A percentile compares a stretch with the other conserved stretches of the same genome.
These are phyloP conservation scores for Albizia julibrissin DNA, from an alignment of 306 rosid species.

Conservation along the genomic window DNA sequence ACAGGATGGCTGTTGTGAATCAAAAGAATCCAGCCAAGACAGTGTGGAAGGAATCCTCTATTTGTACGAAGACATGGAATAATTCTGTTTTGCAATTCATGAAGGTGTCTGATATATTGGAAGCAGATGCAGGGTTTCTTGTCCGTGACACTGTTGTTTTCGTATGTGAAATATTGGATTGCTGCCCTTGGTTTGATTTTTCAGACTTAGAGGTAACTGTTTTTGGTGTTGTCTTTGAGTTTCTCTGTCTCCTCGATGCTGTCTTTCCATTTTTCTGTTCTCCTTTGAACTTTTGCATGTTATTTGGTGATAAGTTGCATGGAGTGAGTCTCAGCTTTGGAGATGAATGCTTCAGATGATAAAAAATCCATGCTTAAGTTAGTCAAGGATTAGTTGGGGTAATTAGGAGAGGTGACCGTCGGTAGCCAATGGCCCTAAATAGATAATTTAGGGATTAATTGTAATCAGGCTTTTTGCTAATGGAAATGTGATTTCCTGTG, in stretches of 20 bases:
- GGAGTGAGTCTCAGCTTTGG: no score
- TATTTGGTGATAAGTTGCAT: no score
- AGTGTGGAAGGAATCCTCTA: conserved; percentile 99
- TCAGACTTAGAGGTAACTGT: conserved; percentile 93
- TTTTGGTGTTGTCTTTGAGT: conserved; percentile 21
- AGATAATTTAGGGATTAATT: no score
- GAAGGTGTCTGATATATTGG: conserved; percentile 99
- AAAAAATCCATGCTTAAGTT: no score
- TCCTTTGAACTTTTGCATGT: not conserved
- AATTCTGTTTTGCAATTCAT: conserved; percentile 99
- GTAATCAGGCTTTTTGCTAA: no score
- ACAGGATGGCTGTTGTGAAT: conserved; percentile 98
- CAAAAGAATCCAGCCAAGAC: conserved; percentile 92
- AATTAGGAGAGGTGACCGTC: no score
- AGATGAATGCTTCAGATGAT: no score
- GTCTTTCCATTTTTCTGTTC: conserved; percentile 24
- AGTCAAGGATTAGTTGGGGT: no score
- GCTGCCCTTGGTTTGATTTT: conserved; percentile 99
- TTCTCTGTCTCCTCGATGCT: not conserved
- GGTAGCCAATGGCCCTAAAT: no score
- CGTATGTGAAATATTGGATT: conserved; percentile 98
- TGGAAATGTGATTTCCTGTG: no score
- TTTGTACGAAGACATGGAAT: conserved; percentile 99
- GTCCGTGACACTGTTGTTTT: conserved; percentile 95
- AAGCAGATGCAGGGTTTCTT: conserved; percentile 97